phyloP scores from a whole-genome alignment of 2,329 filamentous ascomycete species.

The Talaromyces sp. region DNA sequence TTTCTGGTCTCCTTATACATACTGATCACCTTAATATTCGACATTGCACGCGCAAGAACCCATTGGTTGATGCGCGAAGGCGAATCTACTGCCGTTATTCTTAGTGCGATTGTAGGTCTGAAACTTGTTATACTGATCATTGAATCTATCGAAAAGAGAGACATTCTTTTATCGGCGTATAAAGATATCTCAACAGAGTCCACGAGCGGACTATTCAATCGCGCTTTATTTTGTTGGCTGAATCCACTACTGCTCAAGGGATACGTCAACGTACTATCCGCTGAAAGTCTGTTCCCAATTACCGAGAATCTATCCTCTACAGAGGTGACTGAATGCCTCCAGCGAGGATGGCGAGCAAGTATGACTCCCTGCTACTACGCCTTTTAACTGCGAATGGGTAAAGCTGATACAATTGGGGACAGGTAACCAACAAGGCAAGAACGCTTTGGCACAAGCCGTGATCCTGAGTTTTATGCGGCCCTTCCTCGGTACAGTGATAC shows the following conservation, averaged over 20 bases:
- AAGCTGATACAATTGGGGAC: background rate
- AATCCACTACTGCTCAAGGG: conserved; percentile 22
- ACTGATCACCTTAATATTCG: conserved; percentile 40
- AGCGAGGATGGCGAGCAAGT: conserved; percentile 1
- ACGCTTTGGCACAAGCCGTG: background rate
- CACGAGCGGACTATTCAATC: conserved; percentile 44
- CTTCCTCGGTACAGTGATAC: conserved; percentile 19
- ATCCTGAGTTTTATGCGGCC: conserved; percentile 1
- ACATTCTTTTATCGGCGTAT: conserved; percentile 29
- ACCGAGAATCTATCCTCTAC: conserved; percentile 25
- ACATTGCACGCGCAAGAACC: conserved; percentile 42
- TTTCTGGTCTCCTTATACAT: conserved; percentile 42
- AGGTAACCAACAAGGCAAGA: conserved; percentile 8
- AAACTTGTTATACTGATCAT: conserved; percentile 37
- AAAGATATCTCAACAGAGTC: conserved; percentile 42
- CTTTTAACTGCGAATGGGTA: background rate
- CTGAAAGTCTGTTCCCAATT: conserved; percentile 37
- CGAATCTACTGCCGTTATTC: conserved; percentile 29
- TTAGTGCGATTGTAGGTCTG: conserved; percentile 36
- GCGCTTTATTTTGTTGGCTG: conserved; percentile 48
- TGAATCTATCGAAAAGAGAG: conserved; percentile 38
- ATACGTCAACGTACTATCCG: conserved; percentile 34
- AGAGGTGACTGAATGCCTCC: background rate
- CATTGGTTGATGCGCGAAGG: conserved; percentile 31
- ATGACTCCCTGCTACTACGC: background rate